A percentile compares a stretch with the other conserved stretches of the same genome.
Evolutionary conservation across 1,284 basidiomycete species (phyloP).

Genomic region (Sparassis latifolia): DNA sequence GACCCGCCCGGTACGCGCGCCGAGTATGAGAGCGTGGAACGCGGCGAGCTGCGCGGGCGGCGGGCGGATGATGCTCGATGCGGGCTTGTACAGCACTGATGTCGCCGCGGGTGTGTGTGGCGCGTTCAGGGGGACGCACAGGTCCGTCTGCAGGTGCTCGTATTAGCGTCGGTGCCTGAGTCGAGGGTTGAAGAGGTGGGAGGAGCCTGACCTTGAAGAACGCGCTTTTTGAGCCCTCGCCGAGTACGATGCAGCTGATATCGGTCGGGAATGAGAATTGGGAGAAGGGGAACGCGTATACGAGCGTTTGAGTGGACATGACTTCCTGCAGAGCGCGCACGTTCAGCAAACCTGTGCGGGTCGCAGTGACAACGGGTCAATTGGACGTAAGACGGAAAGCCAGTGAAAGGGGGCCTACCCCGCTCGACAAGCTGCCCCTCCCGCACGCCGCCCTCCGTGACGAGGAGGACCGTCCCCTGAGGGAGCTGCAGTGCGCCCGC

Average conservation of each 20-base stretch:
- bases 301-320: constrained; percentile 63
- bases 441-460: constrained; percentile 62
- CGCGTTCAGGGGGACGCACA: constrained; percentile 42
- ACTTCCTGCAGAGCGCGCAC: constrained; percentile 64
- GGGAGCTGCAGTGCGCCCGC: constrained; percentile 75
- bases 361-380: not conserved
- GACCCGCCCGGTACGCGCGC: constrained; percentile 41
- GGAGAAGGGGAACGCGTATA: constrained; percentile 79
- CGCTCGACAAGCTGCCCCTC: constrained; percentile 63
- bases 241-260: constrained; percentile 56
- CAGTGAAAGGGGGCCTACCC: constrained; percentile 31
- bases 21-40: constrained; percentile 51
- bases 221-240: constrained; percentile 60
- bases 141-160: constrained; percentile 38
- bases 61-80: constrained; percentile 38
- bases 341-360: constrained; percentile 54
- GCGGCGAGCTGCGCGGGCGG: constrained; percentile 36
- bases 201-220: constrained; percentile 51
- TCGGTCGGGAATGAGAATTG: constrained; percentile 74
- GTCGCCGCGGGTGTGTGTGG: constrained; percentile 7
- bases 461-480: constrained; percentile 50
- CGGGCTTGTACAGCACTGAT: constrained; percentile 40
- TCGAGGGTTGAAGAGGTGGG: not conserved
- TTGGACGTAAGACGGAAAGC: not conserved
- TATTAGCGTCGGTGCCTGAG: not conserved